Percentiles rank a stretch among this genome's conserved stretches.
Conservation (phyloP, 2,329 filamentous ascomycete species). For the Colletotrichum theobromicola region DNA sequence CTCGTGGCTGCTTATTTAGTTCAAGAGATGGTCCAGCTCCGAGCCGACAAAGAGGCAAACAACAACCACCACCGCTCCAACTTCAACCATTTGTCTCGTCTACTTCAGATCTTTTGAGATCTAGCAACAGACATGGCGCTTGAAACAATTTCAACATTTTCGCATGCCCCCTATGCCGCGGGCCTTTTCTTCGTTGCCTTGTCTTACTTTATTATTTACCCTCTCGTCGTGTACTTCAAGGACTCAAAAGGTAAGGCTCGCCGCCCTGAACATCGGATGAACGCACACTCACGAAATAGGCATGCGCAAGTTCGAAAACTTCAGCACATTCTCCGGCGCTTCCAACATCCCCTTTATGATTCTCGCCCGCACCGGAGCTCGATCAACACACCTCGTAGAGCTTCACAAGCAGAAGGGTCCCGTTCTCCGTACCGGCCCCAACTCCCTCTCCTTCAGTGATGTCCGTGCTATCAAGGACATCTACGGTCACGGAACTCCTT, state of each 20-base stretch:
- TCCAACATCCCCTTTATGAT: constrained; percentile 52
- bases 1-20: constrained; percentile 1
- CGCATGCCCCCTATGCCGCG: neutral
- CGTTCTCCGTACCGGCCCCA: constrained; percentile 49
- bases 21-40: neutral
- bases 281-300: constrained; percentile 24
- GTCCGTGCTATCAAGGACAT: constrained; percentile 52
- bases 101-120: neutral
- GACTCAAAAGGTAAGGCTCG: constrained; percentile 42
- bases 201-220: constrained; percentile 42
- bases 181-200: constrained; percentile 20
- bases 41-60: neutral
- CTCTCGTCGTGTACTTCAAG: constrained; percentile 45
- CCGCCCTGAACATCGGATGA: neutral
- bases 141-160: neutral
- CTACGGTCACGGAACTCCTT: constrained; percentile 55
- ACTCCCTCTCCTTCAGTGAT: constrained; percentile 45
- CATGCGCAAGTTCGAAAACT: constrained; percentile 50
- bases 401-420: constrained; percentile 48
- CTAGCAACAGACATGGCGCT: neutral
- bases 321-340: constrained; percentile 47
- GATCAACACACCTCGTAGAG: constrained; percentile 45
- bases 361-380: constrained; percentile 45
- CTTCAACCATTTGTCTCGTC: neutral
- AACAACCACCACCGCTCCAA: neutral